Percentiles rank a stretch among this genome's conserved stretches.
Evolutionary conservation across 2,329 filamentous ascomycete species (phyloP).

Genomic region (Phyllosticta ampelicida): DNA sequence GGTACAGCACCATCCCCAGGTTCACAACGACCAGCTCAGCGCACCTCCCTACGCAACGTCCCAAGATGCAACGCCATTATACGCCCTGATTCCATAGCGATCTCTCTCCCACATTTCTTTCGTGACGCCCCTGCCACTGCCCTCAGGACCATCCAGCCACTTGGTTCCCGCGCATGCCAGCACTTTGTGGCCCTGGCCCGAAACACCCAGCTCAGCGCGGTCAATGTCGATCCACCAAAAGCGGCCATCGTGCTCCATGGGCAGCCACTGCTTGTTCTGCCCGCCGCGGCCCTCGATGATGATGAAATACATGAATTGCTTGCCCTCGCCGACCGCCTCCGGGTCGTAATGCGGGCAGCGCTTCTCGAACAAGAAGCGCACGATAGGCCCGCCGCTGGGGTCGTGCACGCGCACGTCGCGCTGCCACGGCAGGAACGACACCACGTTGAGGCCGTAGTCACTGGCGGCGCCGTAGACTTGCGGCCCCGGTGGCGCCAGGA

Average conservation of each 20-base stretch:
- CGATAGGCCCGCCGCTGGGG: constrained; percentile 23
- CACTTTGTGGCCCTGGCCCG: constrained; percentile 14
- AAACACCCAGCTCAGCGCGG: constrained; percentile 37
- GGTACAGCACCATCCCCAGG: not conserved
- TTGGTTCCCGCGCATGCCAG: constrained; percentile 3
- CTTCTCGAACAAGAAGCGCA: constrained; percentile 73
- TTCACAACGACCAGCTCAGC: not conserved
- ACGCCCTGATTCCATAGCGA: constrained; percentile 5
- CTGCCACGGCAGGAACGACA: constrained; percentile 50
- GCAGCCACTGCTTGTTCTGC: constrained; percentile 54
- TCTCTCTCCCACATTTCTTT: constrained; percentile 6
- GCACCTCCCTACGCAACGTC: not conserved
- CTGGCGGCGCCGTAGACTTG: constrained; percentile 36
- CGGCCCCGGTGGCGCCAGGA: constrained; percentile 44
- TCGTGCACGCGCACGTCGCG: constrained; percentile 52
- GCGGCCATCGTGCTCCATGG: constrained; percentile 60
- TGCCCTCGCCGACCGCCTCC: constrained; percentile 54
- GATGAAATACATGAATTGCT: constrained; percentile 59
- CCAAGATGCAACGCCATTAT: constrained; percentile 3
- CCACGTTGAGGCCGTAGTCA: constrained; percentile 41
- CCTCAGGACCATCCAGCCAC: constrained; percentile 5
- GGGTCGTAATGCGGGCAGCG: constrained; percentile 74
- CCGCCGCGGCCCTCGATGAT: constrained; percentile 52
- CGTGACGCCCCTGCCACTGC: constrained; percentile 9
- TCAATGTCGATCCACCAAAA: constrained; percentile 72